Evolutionary conservation across 129 eudicot species (phyloP).

Genomic region (Helianthus tuberosus): DNA sequence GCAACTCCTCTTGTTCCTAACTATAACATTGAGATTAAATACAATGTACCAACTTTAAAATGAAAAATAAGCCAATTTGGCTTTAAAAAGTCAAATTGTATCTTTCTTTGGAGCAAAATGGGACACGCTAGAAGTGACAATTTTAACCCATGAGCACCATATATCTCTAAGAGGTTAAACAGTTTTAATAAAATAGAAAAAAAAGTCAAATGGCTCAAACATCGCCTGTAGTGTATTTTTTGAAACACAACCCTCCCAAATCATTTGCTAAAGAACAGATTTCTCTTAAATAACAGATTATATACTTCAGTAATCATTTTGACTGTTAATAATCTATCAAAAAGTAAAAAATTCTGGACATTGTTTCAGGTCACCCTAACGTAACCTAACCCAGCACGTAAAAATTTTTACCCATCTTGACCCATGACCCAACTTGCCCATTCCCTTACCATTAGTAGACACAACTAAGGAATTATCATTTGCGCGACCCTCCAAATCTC

Average conservation of each 20-base stretch:
- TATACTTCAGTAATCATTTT: background rate
- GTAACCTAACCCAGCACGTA: background rate
- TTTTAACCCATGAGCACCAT: background rate
- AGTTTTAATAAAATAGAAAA: background rate
- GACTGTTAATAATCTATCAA: background rate
- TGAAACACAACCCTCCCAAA: background rate
- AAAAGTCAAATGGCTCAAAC: background rate
- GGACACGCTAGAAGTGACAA: slow-evolving; percentile 1
- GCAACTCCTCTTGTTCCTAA: slow-evolving; percentile 19
- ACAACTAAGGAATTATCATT: slow-evolving; percentile 30
- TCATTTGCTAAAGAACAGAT: background rate
- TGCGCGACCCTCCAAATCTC: slow-evolving; percentile 41
- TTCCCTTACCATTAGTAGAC: slow-evolving; percentile 40
- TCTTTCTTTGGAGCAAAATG: slow-evolving; percentile 2
- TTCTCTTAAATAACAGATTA: background rate
- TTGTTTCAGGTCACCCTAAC: slow-evolving; percentile 6
- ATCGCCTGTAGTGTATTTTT: background rate
- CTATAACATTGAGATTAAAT: slow-evolving; percentile 6
- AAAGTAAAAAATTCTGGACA: background rate
- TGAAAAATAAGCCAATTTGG: background rate
- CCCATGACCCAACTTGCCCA: background rate
- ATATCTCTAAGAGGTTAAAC: background rate
- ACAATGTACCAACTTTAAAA: background rate
- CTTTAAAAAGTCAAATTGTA: background rate
- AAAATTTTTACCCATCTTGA: background rate